Evolutionary conservation across 2,329 filamentous ascomycete species (phyloP).

Genomic region (Erysiphe pulchra): DNA sequence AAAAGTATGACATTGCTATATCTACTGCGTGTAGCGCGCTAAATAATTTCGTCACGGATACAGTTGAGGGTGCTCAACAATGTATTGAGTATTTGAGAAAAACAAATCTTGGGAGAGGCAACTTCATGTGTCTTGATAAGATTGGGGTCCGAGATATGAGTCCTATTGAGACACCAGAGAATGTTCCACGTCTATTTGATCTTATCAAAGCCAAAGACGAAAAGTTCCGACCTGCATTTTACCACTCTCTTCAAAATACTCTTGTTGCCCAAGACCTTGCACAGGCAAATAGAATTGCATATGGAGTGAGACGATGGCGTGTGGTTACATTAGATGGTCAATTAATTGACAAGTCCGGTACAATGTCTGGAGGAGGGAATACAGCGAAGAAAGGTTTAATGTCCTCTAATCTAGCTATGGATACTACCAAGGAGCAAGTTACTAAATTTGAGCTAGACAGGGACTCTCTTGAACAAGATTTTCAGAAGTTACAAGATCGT

Average conservation of each 20-base stretch:
- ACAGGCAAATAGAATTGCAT: slow-evolving; percentile 94
- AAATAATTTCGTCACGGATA: slow-evolving; percentile 92
- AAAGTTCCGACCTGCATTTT: slow-evolving; percentile 74
- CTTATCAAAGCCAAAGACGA: slow-evolving; percentile 73
- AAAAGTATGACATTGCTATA: slow-evolving; percentile 90
- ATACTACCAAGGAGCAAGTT: slow-evolving; percentile 73
- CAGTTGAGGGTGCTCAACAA: slow-evolving; percentile 85
- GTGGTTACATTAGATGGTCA: slow-evolving; percentile 90
- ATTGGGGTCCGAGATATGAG: slow-evolving; percentile 55
- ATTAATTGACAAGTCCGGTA: slow-evolving; percentile 92
- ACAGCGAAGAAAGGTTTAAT: slow-evolving; percentile 79
- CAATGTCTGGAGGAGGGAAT: slow-evolving; percentile 91
- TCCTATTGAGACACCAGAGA: slow-evolving; percentile 66
- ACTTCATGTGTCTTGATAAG: slow-evolving; percentile 89
- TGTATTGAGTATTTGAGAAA: slow-evolving; percentile 95
- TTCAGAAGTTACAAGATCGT: slow-evolving; percentile 62
- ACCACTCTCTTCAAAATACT: slow-evolving; percentile 84
- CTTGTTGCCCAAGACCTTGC: slow-evolving; percentile 75
- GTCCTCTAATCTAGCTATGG: slow-evolving; percentile 83
- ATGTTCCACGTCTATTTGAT: slow-evolving; percentile 79
- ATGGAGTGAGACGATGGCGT: slow-evolving; percentile 78
- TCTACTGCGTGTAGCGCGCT: slow-evolving; percentile 81
- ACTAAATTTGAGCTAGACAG: slow-evolving; percentile 66
- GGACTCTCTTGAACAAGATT: slow-evolving; percentile 60
- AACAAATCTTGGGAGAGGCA: slow-evolving; percentile 86